Evolutionary conservation across 139 green algal species (phyloP).

Genomic region (Klebsormidium nitens): DNA sequence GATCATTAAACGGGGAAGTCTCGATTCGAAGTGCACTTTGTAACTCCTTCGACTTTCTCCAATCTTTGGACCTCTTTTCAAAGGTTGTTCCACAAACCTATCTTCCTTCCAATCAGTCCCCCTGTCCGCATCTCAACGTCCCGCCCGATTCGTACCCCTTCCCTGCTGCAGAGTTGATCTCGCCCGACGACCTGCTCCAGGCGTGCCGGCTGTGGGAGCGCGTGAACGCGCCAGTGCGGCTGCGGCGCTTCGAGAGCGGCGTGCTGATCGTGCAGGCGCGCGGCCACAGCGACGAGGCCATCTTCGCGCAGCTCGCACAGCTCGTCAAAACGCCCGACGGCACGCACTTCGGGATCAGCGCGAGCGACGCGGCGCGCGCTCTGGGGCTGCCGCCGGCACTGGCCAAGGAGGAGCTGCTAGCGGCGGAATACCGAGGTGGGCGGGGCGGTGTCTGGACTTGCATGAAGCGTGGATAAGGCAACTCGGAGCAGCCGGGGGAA

Average conservation of each 20-base stretch:
- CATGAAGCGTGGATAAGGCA: too few relatives aligned
- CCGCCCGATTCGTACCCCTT: too few relatives aligned
- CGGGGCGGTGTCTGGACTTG: too few relatives aligned
- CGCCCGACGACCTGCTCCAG: conserved; percentile 85
- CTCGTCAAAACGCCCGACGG: conserved; percentile 11
- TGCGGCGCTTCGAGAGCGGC: conserved; percentile 57
- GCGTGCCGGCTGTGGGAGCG: conserved; percentile 38
- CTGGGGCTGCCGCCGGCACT: conserved; percentile 45
- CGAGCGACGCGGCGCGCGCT: conserved; percentile 21
- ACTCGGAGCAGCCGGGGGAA: too few relatives aligned
- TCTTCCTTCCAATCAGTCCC: too few relatives aligned
- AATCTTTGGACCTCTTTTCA: too few relatives aligned
- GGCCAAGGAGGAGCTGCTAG: conserved; percentile 73
- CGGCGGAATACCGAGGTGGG: conserved; percentile 63
- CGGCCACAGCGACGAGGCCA: conserved; percentile 51
- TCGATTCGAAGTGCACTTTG: too few relatives aligned
- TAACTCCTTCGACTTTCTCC: too few relatives aligned
- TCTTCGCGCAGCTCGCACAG: conserved; percentile 8
- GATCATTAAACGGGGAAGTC: too few relatives aligned
- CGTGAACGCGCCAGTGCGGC: conserved; percentile 38
- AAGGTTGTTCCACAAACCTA: too few relatives aligned
- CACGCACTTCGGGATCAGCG: conserved; percentile 14
- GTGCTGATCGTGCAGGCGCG: conserved; percentile 66
- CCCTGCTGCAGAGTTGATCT: conserved; percentile 85
- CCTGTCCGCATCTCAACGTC: too few relatives aligned